Conservation (phyloP, 2,329 filamentous ascomycete species). For the Coleophoma crateriformis region DNA sequence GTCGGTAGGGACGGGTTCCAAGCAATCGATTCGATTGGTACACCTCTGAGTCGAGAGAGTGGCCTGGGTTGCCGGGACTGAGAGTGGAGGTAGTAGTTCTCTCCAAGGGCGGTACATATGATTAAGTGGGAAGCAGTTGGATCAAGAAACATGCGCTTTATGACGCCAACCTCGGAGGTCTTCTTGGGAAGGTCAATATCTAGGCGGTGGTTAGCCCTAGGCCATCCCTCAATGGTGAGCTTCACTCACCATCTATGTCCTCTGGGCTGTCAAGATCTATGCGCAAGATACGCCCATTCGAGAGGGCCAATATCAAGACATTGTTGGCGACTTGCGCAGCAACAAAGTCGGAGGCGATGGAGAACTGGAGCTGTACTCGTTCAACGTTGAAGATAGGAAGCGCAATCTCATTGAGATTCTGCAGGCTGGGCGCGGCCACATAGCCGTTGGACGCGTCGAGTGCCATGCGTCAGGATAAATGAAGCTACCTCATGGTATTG, state of each 20-base stretch:
- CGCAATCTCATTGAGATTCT: slow-evolving; percentile 52
- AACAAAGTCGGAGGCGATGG: slow-evolving; percentile 90
- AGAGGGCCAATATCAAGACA: slow-evolving; percentile 86
- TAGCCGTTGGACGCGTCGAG: slow-evolving; percentile 69
- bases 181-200: slow-evolving; percentile 97
- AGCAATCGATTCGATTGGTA: slow-evolving; percentile 81
- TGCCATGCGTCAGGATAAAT: slow-evolving; percentile 48
- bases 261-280: slow-evolving; percentile 92
- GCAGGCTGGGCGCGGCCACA: slow-evolving; percentile 56
- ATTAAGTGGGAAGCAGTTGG: slow-evolving; percentile 93
- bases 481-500: slow-evolving; percentile 22
- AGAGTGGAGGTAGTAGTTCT: slow-evolving; percentile 97
- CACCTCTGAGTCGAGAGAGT: slow-evolving; percentile 76
- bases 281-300: slow-evolving; percentile 84
- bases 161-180: slow-evolving; percentile 82
- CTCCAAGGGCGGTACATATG: slow-evolving; percentile 83
- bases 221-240: not conserved
- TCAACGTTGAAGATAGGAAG: slow-evolving; percentile 94
- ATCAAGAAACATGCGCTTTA: slow-evolving; percentile 94
- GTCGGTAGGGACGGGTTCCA: slow-evolving; percentile 95
- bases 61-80: slow-evolving; percentile 85
- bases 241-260: slow-evolving; percentile 76
- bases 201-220: slow-evolving; percentile 29
- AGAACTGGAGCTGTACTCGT: slow-evolving; percentile 88
- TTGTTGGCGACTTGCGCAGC: slow-evolving; percentile 97